Base-by-base conservation (phyloP, 139 green algal species). In the Picochlorum sp. region DNA sequence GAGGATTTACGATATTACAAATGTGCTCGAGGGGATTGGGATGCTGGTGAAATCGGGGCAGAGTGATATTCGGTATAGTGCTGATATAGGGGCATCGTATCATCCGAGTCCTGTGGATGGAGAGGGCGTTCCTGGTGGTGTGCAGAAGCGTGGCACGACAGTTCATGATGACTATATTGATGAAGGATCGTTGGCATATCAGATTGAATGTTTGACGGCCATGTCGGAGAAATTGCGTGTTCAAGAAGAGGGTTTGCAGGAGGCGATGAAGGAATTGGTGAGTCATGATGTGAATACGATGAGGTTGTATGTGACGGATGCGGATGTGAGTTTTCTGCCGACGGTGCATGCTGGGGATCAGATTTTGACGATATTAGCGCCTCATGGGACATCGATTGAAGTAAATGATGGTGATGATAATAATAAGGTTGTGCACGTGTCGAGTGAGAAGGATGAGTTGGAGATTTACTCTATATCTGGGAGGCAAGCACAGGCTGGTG, bases 1-100 rank as follows among this genome's bases (percentile, higher is more conserved):
- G 9, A 79, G 92, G 10, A 97, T 98, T 57, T 98, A 98, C 58
- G 92, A 98, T 81, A 98, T 98, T 65, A 98, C 92, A 16, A 98
- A 98, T 51, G 92, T 98, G 56, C 70, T 98, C 31, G 92, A 98
- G 68, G 92, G 92, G 45, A 94, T 98, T 15, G 91, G 88, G 0
- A 66, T 97, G 20, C 91, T 98, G 8, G 82, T 94, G 73, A 98
- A 98, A 78, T 88, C 88, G 70, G 73, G 57, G 23, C 97, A 97
- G 70, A 95, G 94, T 70, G 88, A 85, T 57, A 83, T 95, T 24
- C 72, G 45, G 16, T 77, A 38, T n/a, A 26, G 18, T 54, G 0
- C 10, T 6, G 47, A 54, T 28, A 47, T 20, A 59, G 61, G 60
- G 23, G 50, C n/a, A 31, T 24, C 37, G 15, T 30, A 41, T 41